phyloP scores from a whole-genome alignment of 2,329 filamentous ascomycete species.

The Monosporascus ibericus region DNA sequence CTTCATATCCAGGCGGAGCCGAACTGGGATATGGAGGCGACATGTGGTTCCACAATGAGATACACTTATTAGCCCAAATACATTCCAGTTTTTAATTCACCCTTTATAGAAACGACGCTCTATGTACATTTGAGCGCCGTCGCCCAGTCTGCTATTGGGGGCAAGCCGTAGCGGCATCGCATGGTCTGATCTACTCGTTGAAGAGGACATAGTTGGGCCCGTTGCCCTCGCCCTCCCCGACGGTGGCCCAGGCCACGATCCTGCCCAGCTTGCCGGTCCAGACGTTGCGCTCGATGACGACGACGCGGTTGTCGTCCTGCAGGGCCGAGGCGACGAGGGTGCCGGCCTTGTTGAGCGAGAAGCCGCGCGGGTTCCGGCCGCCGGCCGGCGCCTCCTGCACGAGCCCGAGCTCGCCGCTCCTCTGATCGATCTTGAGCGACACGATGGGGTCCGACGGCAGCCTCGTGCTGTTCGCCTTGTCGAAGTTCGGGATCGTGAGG shows the following conservation, averaged over 20 bases:
- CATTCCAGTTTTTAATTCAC: too few species aligned
- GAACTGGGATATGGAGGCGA: too few species aligned
- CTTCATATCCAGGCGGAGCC: too few species aligned
- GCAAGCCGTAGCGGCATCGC: too few species aligned
- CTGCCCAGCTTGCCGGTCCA: slow-evolving; percentile 49
- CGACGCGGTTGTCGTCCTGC: slow-evolving; percentile 55
- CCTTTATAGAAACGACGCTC: too few species aligned
- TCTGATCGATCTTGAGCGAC: slow-evolving; percentile 49
- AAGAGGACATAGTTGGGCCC: slow-evolving; percentile 32
- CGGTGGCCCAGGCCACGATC: slow-evolving; percentile 35
- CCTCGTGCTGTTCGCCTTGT: slow-evolving; percentile 33
- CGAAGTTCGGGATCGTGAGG: slow-evolving; percentile 43
- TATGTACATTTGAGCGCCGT: too few species aligned
- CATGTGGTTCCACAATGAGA: too few species aligned
- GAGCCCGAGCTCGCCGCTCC: slow-evolving; percentile 49
- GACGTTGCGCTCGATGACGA: slow-evolving; percentile 54
- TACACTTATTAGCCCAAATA: too few species aligned
- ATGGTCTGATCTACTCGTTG: background rate
- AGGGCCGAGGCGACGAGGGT: slow-evolving; percentile 59
- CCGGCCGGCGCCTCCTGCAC: slow-evolving; percentile 56
- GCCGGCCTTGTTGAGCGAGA: slow-evolving; percentile 59
- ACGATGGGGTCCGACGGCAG: slow-evolving; percentile 59
- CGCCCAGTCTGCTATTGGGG: too few species aligned
- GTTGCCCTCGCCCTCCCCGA: slow-evolving; percentile 38
- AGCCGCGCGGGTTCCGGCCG: slow-evolving; percentile 60